Base-by-base conservation (phyloP, 2,329 filamentous ascomycete species). In the Aspergillus sp. region DNA sequence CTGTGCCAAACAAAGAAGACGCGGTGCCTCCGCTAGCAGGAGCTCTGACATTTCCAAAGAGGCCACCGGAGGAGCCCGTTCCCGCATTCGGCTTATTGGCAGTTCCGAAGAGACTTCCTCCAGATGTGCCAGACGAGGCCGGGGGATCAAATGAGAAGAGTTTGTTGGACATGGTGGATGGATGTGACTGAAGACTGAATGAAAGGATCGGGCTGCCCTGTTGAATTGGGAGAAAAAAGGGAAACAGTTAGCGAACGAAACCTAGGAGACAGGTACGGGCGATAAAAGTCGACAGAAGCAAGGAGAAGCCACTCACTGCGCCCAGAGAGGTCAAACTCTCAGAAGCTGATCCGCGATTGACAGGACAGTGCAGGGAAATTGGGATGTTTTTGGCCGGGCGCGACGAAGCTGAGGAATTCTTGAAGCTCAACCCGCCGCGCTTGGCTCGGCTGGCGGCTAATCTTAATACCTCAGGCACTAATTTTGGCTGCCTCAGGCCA, bases 1-100 rank as follows among this genome's bases (percentile, higher is more conserved):
- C 64, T 38, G 64, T 59, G 45, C 71, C 71, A 60, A 74, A 73
- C 9, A 67, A 40, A 26, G 69, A 68, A 36, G 71, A 61, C 22
- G 68, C 55, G 35, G 70, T 62, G 49, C 59, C 63, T 51, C 65
- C 64, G 43, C 57, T 61, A 16, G 70, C 58, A 43, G 70, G 59
- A 60, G 66, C 62, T 62, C 69, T 67, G 60, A 68, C 61, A 61
- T 70, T 73, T 50, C 75, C 74, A 62, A 77, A 77, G 33, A 76
- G 64, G 45, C 66, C 60, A 52, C 68, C 66, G 36, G 51, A 40
- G 11, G 40, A 13, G 38, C 52, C 44, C 13, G 59, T 50, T 30
- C 64, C 63, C 19, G 65, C 49, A 52, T 61, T 64, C 43, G 68
- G 47, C 47, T 59, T 64, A 49, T 61, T 64, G 45, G 66, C 61